Conservation (phyloP, 768 basidiomycete species). For the Termitomyces sp. region DNA sequence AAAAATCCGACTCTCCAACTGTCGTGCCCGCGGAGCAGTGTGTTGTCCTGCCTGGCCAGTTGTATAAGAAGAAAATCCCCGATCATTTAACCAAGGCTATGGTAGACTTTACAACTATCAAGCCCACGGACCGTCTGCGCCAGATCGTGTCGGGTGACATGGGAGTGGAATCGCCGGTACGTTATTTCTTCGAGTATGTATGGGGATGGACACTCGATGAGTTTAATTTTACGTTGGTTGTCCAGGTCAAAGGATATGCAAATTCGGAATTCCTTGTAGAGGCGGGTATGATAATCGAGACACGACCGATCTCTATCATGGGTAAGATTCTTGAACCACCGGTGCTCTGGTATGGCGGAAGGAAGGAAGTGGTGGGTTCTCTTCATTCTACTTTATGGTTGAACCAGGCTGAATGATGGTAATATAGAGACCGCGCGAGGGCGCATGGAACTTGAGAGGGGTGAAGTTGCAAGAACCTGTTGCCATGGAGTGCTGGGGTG, state of each 20-base stretch:
- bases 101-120: constrained; percentile 46
- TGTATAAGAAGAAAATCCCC: constrained; percentile 42
- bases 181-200: constrained; percentile 3
- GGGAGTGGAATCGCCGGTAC: constrained; percentile 9
- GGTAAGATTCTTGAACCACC: constrained; percentile 20
- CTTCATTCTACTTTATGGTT: background rate
- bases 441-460: constrained; percentile 24
- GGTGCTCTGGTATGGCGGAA: constrained; percentile 12
- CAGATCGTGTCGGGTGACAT: constrained; percentile 30
- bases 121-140: constrained; percentile 36
- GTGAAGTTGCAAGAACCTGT: constrained; percentile 14
- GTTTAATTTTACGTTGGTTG: background rate
- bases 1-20: constrained; percentile 20
- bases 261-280: constrained; percentile 32
- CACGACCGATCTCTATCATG: constrained; percentile 18
- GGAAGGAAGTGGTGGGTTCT: background rate
- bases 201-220: background rate
- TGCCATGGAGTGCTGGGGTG: constrained; percentile 17
- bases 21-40: constrained; percentile 53
- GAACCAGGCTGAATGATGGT: background rate
- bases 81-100: constrained; percentile 31
- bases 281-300: constrained; percentile 33
- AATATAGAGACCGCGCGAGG: constrained; percentile 15
- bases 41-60: constrained; percentile 39
- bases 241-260: constrained; percentile 13